Evolutionary conservation across 202 grass and related monocot species (phyloP).

Genomic region (Alloteropsis angusta): DNA sequence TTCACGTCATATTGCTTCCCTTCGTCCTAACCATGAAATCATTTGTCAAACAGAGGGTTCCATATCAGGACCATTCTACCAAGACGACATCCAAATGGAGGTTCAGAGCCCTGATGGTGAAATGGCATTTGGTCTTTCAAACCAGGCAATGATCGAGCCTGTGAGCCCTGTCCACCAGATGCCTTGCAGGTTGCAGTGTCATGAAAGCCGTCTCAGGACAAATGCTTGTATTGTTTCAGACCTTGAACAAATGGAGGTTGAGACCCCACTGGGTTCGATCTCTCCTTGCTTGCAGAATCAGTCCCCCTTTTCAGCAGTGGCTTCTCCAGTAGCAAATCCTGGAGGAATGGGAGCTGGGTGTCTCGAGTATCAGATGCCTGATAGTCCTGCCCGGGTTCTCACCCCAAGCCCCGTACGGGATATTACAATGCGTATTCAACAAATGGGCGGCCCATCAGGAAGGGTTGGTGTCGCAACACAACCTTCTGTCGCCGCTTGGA

Average conservation of each 20-base stretch:
- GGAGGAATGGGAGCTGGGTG: background rate
- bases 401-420: background rate
- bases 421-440: background rate
- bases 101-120: background rate
- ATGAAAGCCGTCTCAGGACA: background rate
- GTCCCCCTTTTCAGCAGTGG: background rate
- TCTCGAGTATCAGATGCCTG: background rate
- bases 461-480: background rate
- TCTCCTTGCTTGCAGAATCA: background rate
- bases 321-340: background rate
- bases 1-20: background rate
- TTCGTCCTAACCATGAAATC: background rate
- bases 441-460: slow-evolving; percentile 12
- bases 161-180: background rate
- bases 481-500: background rate
- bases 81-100: background rate
- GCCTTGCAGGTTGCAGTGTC: background rate
- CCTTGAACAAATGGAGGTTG: background rate
- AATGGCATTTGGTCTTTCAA: background rate
- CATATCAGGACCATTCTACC: background rate
- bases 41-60: slow-evolving; percentile 12
- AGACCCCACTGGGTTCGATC: background rate
- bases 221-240: background rate
- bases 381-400: background rate
- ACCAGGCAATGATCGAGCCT: background rate